Conservation (phyloP, 2,329 filamentous ascomycete species). For the Diplodia seriata region DNA sequence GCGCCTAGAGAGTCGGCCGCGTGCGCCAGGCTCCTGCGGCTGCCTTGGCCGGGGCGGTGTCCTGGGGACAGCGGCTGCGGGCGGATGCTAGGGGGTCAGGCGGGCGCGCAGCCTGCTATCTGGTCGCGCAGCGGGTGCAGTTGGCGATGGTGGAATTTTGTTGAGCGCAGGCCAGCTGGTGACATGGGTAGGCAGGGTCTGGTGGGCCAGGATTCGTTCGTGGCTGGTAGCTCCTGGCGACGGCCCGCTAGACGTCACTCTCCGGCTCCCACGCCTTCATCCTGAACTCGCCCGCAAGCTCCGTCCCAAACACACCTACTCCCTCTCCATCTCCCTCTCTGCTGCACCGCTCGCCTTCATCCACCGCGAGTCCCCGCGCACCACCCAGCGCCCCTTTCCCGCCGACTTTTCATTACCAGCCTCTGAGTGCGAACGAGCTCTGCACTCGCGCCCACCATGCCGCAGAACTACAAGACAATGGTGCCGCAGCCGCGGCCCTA, state of each 20-base stretch:
- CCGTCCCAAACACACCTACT: not conserved
- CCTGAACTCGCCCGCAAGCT: conserved; percentile 22
- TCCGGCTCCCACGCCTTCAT: conserved; percentile 7
- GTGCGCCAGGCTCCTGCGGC: conserved; percentile 7
- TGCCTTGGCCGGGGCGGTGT: conserved; percentile 25
- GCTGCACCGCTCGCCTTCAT: conserved; percentile 6
- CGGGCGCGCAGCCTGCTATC: conserved; percentile 10
- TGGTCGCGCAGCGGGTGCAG: not conserved
- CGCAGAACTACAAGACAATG: conserved; percentile 56
- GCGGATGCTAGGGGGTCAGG: conserved; percentile 19
- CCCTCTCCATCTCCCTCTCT: conserved; percentile 1
- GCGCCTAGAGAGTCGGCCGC: not conserved
- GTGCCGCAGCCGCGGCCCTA: conserved; percentile 55
- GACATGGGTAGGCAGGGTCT: conserved; percentile 6
- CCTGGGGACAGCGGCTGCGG: not conserved
- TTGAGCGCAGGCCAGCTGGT: conserved; percentile 16
- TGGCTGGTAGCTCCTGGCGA: conserved; percentile 23
- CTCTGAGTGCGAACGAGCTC: conserved; percentile 29
- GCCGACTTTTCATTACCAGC: conserved; percentile 6
- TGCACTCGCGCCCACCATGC: conserved; percentile 38
- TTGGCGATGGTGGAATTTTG: conserved; percentile 17
- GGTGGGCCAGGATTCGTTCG: not conserved
- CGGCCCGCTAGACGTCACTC: conserved; percentile 23
- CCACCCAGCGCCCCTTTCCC: not conserved
- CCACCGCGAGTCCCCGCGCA: not conserved